These are phyloP conservation scores for Penicillium rolfsii DNA, from an alignment of 2,329 filamentous ascomycete species.

Conservation along the genomic window DNA sequence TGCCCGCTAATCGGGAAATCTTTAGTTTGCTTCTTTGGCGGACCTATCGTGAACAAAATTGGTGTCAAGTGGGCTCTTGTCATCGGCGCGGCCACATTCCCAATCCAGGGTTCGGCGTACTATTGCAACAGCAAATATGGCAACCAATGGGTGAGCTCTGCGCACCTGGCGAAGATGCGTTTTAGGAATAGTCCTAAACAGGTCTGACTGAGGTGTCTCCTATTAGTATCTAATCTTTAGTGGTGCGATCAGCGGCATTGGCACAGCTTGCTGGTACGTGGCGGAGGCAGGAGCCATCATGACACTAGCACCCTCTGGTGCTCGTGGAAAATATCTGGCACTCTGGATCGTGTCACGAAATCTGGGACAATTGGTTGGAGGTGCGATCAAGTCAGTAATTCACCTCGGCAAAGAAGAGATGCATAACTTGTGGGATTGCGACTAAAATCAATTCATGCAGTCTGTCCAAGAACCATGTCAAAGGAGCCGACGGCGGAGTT, in stretches of 20 bases:
- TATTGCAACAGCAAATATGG: conserved; percentile 56
- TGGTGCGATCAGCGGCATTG: conserved; percentile 44
- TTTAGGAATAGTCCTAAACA: too few species aligned
- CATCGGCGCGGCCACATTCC: conserved; percentile 48
- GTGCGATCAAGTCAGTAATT: conserved; percentile 49
- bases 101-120: conserved; percentile 53
- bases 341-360: conserved; percentile 55
- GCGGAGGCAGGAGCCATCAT: conserved; percentile 55
- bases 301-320: conserved; percentile 52
- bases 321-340: conserved; percentile 54
- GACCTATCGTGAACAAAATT: conserved; percentile 53
- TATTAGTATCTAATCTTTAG: conserved; percentile 47
- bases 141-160: conserved; percentile 50
- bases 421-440: not conserved
- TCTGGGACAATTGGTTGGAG: conserved; percentile 52
- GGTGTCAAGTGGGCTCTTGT: conserved; percentile 54
- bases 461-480: conserved; percentile 44
- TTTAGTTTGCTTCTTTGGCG: conserved; percentile 48
- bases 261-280: conserved; percentile 55
- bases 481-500: conserved; percentile 44
- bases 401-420: too few species aligned
- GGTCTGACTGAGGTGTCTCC: conserved; percentile 2
- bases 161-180: not conserved
- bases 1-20: not conserved
- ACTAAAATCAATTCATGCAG: conserved; percentile 21